A percentile compares a stretch with the other conserved stretches of the same genome.
Conservation (phyloP, 2,329 filamentous ascomycete species). For the Cladophialophora bantiana region DNA sequence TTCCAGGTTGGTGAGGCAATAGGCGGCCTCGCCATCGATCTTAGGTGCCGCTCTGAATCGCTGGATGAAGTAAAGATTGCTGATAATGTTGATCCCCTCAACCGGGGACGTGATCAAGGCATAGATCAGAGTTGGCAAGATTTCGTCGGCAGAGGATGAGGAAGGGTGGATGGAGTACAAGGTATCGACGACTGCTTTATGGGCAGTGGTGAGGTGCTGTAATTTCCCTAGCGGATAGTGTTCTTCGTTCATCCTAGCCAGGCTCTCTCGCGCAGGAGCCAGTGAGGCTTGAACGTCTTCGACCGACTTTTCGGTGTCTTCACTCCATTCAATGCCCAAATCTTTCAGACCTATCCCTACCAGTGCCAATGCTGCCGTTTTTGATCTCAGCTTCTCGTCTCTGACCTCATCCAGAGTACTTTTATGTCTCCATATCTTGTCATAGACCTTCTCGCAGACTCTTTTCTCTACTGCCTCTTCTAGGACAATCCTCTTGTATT, state of each 20-base stretch:
- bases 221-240: conserved; percentile 91
- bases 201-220: conserved; percentile 83
- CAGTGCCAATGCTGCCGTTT: conserved; percentile 87
- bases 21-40: conserved; percentile 91
- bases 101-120: conserved; percentile 89
- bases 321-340: conserved; percentile 76
- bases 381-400: conserved; percentile 92
- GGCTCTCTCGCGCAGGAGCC: conserved; percentile 71
- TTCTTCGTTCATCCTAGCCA: conserved; percentile 84
- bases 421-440: conserved; percentile 87
- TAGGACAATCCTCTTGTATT: conserved; percentile 75
- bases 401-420: conserved; percentile 92
- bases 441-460: conserved; percentile 84
- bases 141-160: conserved; percentile 91
- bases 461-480: conserved; percentile 92
- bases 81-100: conserved; percentile 85
- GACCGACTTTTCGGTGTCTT: conserved; percentile 61
- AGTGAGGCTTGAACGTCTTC: conserved; percentile 77
- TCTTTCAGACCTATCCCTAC: conserved; percentile 90
- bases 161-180: conserved; percentile 70
- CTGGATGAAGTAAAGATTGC: conserved; percentile 94
- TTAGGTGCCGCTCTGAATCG: conserved; percentile 85
- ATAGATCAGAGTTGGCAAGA: conserved; percentile 96
- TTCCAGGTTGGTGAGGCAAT: conserved; percentile 95
- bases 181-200: conserved; percentile 94